Conservation (phyloP, 148 eudicot species). For the Heliamphora exappendiculata region DNA sequence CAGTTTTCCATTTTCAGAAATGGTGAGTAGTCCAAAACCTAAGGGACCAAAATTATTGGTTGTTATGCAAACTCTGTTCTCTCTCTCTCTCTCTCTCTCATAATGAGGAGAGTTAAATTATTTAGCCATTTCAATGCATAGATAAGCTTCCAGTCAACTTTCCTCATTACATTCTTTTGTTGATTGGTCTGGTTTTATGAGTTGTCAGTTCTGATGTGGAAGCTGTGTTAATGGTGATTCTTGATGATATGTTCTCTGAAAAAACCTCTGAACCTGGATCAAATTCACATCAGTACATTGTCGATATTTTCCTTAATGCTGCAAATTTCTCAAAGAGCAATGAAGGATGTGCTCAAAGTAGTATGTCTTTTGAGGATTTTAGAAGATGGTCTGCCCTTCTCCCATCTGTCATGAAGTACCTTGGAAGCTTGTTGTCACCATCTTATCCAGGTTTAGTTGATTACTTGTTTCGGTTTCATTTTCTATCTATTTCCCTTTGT, state of each 20-base stretch:
- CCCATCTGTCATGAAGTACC: slow-evolving; percentile 72
- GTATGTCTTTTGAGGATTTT: slow-evolving; percentile 73
- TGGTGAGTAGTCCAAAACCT: not conserved
- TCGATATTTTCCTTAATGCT: slow-evolving; percentile 48
- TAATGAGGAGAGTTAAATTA: not conserved
- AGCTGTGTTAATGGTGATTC: slow-evolving; percentile 51
- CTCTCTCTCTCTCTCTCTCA: not conserved
- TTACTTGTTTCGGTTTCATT: not conserved
- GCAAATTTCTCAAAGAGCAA: slow-evolving; percentile 39
- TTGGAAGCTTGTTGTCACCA: slow-evolving; percentile 59
- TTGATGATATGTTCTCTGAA: slow-evolving; percentile 46
- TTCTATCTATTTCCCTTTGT: not conserved
- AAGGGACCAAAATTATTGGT: not conserved
- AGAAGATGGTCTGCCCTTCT: slow-evolving; percentile 55
- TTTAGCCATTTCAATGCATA: not conserved
- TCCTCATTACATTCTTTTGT: not conserved
- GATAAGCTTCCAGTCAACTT: not conserved
- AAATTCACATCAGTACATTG: slow-evolving; percentile 27
- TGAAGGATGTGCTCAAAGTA: slow-evolving; percentile 32
- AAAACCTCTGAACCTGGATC: slow-evolving; percentile 30
- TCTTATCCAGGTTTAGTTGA: slow-evolving; percentile 55
- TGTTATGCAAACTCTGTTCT: not conserved
- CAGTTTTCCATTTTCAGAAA: slow-evolving; percentile 1
- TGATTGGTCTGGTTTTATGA: slow-evolving; percentile 6
- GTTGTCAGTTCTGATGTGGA: slow-evolving; percentile 75